Evolutionary conservation across 208 protist species (phyloP).

Genomic region (Balamuthia mandrillaris): DNA sequence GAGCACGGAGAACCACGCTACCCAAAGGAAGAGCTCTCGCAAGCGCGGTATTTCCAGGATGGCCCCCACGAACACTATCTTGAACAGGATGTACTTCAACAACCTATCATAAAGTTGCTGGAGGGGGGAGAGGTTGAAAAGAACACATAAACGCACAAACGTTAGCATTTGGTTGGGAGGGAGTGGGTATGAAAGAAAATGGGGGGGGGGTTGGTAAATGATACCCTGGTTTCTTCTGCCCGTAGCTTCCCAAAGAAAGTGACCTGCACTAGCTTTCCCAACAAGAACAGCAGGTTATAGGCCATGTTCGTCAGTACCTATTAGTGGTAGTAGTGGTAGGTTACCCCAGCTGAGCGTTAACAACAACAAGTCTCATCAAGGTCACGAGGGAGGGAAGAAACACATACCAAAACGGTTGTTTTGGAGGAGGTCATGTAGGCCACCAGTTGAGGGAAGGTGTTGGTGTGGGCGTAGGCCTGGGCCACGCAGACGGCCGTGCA

Average conservation of each 20-base stretch:
- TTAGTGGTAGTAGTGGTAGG: background rate
- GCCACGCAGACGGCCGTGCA: background rate
- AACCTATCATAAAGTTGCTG: conserved; percentile 23
- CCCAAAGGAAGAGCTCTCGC: background rate
- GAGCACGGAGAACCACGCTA: conserved; percentile 16
- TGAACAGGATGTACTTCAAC: conserved; percentile 31
- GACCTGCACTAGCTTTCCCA: background rate
- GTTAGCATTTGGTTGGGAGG: background rate
- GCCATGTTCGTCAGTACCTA: background rate
- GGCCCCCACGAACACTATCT: conserved; percentile 35
- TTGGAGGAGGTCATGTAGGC: background rate
- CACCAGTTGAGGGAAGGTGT: background rate
- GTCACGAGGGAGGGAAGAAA: background rate
- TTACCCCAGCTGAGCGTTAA: background rate
- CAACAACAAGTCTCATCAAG: background rate
- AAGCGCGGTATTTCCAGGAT: conserved; percentile 17
- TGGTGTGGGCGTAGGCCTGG: background rate
- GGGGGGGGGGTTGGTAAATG: background rate
- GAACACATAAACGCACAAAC: background rate
- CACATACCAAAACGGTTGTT: background rate
- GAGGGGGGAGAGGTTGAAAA: background rate
- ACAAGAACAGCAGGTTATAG: background rate
- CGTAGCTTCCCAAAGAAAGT: background rate
- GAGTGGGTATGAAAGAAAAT: background rate
- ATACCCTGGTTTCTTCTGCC: background rate